These are phyloP conservation scores for Geum urbanum DNA, from an alignment of 306 rosid species.

Conservation along the genomic window DNA sequence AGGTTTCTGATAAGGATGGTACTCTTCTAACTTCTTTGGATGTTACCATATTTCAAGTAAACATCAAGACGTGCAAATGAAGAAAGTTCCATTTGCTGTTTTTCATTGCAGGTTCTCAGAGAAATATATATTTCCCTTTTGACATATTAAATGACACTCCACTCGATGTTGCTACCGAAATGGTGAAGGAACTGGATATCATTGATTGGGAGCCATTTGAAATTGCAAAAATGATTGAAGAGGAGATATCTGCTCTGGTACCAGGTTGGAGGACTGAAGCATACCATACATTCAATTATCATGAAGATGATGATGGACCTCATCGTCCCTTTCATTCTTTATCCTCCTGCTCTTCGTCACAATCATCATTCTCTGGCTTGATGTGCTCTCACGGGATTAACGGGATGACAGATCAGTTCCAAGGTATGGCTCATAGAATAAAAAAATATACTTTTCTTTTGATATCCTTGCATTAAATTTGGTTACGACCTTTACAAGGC, in stretches of 20 bases:
- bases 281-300: slow-evolving; percentile 41
- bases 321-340: slow-evolving; percentile 37
- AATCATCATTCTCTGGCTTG: slow-evolving; percentile 39
- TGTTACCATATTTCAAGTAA: slow-evolving; percentile 6
- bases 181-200: slow-evolving; percentile 90
- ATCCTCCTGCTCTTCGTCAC: slow-evolving; percentile 63
- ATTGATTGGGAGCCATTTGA: slow-evolving; percentile 75
- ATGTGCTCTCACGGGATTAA: slow-evolving; percentile 34
- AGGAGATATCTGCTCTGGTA: slow-evolving; percentile 54
- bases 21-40: slow-evolving; percentile 9
- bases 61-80: slow-evolving; percentile 10
- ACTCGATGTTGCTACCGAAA: slow-evolving; percentile 74
- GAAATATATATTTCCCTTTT: slow-evolving; percentile 81
- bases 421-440: slow-evolving; percentile 41
- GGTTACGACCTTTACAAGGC: background rate
- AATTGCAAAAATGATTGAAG: slow-evolving; percentile 81
- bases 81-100: slow-evolving; percentile 14
- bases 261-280: slow-evolving; percentile 52
- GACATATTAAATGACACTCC: slow-evolving; percentile 70
- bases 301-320: slow-evolving; percentile 38
- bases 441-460: background rate
- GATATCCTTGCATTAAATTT: background rate
- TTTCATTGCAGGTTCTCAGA: slow-evolving; percentile 48
- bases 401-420: slow-evolving; percentile 43
- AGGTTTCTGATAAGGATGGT: slow-evolving; percentile 67